Conservation (phyloP, 2,329 filamentous ascomycete species). For the Ophiostoma sp. region DNA sequence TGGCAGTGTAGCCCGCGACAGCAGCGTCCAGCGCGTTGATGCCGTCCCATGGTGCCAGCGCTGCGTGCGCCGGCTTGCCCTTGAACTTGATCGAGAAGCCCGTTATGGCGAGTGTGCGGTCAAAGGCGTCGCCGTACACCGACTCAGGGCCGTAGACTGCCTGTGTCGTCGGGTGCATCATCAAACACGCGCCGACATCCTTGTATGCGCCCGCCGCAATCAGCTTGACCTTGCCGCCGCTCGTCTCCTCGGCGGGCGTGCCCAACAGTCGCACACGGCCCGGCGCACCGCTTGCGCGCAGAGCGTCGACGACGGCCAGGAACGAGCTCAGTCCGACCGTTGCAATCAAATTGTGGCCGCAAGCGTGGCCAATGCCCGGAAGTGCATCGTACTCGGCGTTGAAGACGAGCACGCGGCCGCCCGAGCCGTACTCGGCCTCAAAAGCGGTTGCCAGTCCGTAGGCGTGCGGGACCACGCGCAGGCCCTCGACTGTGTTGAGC, state of each 20-base stretch:
- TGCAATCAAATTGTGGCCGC: slow-evolving; percentile 47
- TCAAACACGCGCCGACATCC: slow-evolving; percentile 41
- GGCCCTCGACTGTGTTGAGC: slow-evolving; percentile 43
- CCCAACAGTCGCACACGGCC: slow-evolving; percentile 39
- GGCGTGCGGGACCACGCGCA: slow-evolving; percentile 47
- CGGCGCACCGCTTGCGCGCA: slow-evolving; percentile 29
- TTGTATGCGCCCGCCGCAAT: slow-evolving; percentile 45
- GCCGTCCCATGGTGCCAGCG: slow-evolving; percentile 48
- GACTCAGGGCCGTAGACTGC: slow-evolving; percentile 8
- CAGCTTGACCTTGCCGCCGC: slow-evolving; percentile 47
- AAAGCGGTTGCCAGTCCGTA: slow-evolving; percentile 55
- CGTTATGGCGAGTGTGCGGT: slow-evolving; percentile 30
- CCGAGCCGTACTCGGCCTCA: slow-evolving; percentile 37
- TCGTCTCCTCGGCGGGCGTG: slow-evolving; percentile 47
- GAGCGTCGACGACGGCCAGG: slow-evolving; percentile 36
- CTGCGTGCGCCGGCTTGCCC: slow-evolving; percentile 47
- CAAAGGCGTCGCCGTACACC: slow-evolving; percentile 26
- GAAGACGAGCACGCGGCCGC: slow-evolving; percentile 29
- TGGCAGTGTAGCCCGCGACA: slow-evolving; percentile 39
- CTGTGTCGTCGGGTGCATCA: slow-evolving; percentile 40
- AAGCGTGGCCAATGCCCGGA: slow-evolving; percentile 43
- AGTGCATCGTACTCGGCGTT: slow-evolving; percentile 35
- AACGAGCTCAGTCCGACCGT: slow-evolving; percentile 40
- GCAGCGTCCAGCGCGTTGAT: slow-evolving; percentile 51
- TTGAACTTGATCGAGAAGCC: slow-evolving; percentile 40